phyloP scores from a whole-genome alignment of 2,329 filamentous ascomycete species.

The Aureobasidium melanogenum region DNA sequence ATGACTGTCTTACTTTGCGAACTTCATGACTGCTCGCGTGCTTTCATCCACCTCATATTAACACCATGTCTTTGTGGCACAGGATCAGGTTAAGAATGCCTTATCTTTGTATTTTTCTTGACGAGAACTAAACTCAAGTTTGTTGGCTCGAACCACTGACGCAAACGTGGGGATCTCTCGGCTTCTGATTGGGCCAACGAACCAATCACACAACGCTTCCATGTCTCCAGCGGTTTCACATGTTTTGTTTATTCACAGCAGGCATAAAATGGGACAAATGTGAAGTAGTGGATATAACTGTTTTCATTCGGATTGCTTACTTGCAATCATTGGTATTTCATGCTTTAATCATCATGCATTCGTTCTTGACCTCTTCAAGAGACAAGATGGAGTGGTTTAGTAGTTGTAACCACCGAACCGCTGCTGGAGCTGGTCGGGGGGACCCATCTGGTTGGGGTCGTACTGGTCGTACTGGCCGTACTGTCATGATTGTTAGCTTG shows the following conservation, averaged over 20 bases:
- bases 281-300: neutral
- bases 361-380: neutral
- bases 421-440: constrained; percentile 25
- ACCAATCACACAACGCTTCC: neutral
- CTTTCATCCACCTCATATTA: neutral
- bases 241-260: neutral
- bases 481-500: neutral
- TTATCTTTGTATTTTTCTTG: constrained; percentile 1
- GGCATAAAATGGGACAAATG: neutral
- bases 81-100: neutral
- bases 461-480: constrained; percentile 33
- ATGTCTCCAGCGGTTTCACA: neutral
- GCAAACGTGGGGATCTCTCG: no score
- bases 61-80: neutral
- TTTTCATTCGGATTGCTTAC: neutral
- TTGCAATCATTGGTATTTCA: neutral
- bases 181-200: neutral
- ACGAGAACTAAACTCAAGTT: no score
- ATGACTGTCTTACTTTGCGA: constrained; percentile 17
- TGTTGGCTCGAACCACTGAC: no score
- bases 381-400: neutral
- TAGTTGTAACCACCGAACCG: constrained; percentile 20
- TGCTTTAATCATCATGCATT: constrained; percentile 3
- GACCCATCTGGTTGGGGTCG: constrained; percentile 34
- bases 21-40: constrained; percentile 19